Evolutionary conservation across 129 eudicot genomes (phyloP).

Genomic region (Escallonia herrerae): DNA sequence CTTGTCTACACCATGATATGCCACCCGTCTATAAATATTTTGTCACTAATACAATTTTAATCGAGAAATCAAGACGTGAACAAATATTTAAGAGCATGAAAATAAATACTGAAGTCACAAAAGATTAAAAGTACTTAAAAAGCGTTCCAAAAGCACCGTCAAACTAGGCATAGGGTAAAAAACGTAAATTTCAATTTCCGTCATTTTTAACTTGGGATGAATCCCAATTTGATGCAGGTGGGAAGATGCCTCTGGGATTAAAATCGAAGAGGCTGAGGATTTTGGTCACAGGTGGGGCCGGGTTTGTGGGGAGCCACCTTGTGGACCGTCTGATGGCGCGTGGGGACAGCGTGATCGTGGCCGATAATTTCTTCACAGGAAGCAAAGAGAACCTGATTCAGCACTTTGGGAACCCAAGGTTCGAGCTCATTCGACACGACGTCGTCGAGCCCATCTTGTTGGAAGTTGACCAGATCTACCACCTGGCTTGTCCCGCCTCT

Average conservation of each 20-base stretch:
- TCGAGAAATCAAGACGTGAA: too few species aligned
- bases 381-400: slow-evolving; percentile 62
- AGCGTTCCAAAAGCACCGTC: too few species aligned
- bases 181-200: too few species aligned
- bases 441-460: slow-evolving; percentile 82
- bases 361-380: slow-evolving; percentile 80
- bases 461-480: slow-evolving; percentile 87
- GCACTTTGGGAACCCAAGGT: slow-evolving; percentile 54
- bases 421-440: slow-evolving; percentile 78
- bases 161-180: too few species aligned
- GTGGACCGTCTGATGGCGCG: slow-evolving; percentile 78
- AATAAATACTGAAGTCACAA: too few species aligned
- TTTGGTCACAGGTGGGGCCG: slow-evolving; percentile 84
- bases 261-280: slow-evolving; percentile 51
- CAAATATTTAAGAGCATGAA: too few species aligned
- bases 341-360: slow-evolving; percentile 73
- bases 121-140: too few species aligned
- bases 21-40: too few species aligned
- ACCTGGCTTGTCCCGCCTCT: slow-evolving; percentile 89
- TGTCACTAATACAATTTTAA: too few species aligned
- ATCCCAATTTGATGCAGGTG: not conserved
- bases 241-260: slow-evolving; percentile 21
- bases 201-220: too few species aligned
- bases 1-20: too few species aligned
- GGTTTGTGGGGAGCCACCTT: slow-evolving; percentile 81